A percentile compares a stretch with the other conserved stretches of the same genome.
These are phyloP conservation scores for Trametes hirsuta DNA, from an alignment of 1,284 basidiomycete genomes.

Conservation along the genomic window DNA sequence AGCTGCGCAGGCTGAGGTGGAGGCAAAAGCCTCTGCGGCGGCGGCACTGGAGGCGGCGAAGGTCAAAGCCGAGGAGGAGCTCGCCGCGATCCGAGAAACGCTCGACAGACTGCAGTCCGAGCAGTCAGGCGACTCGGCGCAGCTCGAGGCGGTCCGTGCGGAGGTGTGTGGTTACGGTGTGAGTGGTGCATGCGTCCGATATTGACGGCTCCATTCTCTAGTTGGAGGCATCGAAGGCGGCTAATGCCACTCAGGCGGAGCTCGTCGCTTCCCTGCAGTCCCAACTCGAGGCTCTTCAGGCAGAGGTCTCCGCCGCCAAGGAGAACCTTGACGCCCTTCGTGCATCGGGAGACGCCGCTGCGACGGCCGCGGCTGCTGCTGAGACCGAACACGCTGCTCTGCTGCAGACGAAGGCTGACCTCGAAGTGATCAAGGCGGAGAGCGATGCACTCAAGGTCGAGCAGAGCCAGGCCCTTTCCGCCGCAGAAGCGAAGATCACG, in stretches of 20 bases:
- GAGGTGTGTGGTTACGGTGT: constrained; percentile 47
- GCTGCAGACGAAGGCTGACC: constrained; percentile 63
- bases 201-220: constrained; percentile 32
- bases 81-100: constrained; percentile 46
- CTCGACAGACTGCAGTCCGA: constrained; percentile 47
- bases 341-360: constrained; percentile 46
- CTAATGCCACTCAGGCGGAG: constrained; percentile 44
- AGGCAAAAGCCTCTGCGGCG: constrained; percentile 46
- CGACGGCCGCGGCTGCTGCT: constrained; percentile 51
- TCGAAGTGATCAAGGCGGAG: constrained; percentile 61
- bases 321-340: constrained; percentile 56
- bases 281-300: constrained; percentile 55
- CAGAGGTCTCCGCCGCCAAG: constrained; percentile 53
- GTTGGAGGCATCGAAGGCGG: constrained; percentile 54
- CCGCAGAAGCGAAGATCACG: constrained; percentile 47
- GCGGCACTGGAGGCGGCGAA: constrained; percentile 55
- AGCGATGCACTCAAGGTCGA: constrained; percentile 51
- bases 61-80: constrained; percentile 48
- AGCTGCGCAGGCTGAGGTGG: constrained; percentile 48
- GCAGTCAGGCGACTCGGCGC: constrained; percentile 40
- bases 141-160: constrained; percentile 45
- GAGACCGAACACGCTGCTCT: constrained; percentile 66
- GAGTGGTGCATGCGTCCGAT: background rate
- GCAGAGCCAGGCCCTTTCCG: constrained; percentile 52
- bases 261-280: constrained; percentile 51